Evolutionary conservation across 352 stramenopile species (phyloP).

Genomic region (Blastocystis sp.): DNA sequence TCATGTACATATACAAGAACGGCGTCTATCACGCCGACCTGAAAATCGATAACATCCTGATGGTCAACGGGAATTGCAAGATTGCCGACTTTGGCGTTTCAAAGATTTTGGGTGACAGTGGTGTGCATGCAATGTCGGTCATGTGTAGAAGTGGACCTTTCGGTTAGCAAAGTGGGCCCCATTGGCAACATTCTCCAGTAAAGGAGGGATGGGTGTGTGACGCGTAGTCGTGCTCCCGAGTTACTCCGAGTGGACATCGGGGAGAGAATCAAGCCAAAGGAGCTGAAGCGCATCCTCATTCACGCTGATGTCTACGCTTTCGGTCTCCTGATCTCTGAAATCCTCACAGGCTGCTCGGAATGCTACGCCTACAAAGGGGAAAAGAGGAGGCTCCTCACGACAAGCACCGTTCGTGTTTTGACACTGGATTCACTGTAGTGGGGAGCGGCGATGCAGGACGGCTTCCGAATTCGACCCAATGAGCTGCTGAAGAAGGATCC

Average conservation of each 20-base stretch:
- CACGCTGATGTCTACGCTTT: constrained; percentile 17
- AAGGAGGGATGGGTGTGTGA: background rate
- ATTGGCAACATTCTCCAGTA: constrained; percentile 44
- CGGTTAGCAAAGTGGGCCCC: background rate
- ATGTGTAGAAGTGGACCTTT: background rate
- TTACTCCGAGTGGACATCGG: background rate
- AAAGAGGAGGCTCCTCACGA: background rate
- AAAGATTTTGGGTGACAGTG: background rate
- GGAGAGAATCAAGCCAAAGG: background rate
- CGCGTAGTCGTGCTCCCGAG: constrained; percentile 12
- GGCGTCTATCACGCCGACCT: constrained; percentile 19
- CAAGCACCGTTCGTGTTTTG: background rate
- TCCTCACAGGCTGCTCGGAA: background rate
- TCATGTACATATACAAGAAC: background rate
- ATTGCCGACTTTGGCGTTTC: constrained; percentile 50
- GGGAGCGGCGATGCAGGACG: background rate
- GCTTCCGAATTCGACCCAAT: background rate
- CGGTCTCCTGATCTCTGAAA: constrained; percentile 37
- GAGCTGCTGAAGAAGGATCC: constrained; percentile 6
- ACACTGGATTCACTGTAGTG: background rate
- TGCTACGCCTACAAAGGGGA: background rate
- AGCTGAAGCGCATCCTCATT: background rate
- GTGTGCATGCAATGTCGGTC: background rate
- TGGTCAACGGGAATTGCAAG: constrained; percentile 5
- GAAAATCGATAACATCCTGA: constrained; percentile 48